These are phyloP conservation scores for Coffea canephora DNA, from an alignment of 257 asterid species.

Conservation along the genomic window DNA sequence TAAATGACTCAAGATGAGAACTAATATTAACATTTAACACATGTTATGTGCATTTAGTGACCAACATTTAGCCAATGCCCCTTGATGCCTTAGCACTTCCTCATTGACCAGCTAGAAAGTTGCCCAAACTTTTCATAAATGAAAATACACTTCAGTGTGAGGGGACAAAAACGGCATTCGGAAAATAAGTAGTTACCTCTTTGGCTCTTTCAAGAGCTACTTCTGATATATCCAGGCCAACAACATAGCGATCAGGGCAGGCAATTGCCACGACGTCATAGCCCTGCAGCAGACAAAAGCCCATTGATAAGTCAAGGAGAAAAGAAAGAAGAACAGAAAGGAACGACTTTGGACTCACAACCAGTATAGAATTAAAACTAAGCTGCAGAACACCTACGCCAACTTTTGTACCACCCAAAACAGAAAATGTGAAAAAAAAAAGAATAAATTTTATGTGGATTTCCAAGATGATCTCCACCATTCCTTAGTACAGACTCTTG, in stretches of 20 bases:
- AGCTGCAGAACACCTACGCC: background rate
- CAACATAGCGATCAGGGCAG: slow-evolving; percentile 57
- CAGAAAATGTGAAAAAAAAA: background rate
- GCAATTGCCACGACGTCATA: slow-evolving; percentile 82
- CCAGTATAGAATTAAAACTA: background rate
- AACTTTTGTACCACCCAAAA: background rate
- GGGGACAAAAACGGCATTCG: background rate
- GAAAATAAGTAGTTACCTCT: slow-evolving; percentile 40
- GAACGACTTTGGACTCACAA: background rate
- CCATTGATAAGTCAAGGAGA: background rate
- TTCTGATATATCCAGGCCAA: slow-evolving; percentile 74
- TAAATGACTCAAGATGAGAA: background rate
- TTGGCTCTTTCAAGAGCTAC: slow-evolving; percentile 57
- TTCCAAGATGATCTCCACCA: no score
- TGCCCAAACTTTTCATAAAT: background rate
- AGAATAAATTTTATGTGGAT: no score
- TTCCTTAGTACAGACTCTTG: background rate
- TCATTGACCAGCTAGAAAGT: background rate
- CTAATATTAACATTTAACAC: background rate
- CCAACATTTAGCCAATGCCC: background rate
- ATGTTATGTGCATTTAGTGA: background rate
- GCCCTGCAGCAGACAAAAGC: slow-evolving; percentile 47
- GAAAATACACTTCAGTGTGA: background rate
- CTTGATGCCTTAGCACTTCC: background rate
- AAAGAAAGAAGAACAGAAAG: background rate